phyloP scores from a whole-genome alignment of 148 eudicot species.

The Agrostemma githago region DNA sequence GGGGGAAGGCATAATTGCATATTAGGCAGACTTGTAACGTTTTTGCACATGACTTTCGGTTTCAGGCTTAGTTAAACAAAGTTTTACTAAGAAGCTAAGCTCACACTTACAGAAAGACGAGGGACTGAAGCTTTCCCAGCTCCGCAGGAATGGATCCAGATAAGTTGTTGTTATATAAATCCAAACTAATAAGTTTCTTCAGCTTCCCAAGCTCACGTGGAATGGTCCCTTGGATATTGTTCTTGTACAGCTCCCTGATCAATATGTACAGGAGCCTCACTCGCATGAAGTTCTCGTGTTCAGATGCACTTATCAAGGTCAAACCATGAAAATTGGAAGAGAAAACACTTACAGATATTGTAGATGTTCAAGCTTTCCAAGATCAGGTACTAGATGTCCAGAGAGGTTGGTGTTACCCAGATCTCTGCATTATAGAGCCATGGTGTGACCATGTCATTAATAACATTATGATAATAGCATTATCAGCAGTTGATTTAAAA shows the following conservation, averaged over 20 bases:
- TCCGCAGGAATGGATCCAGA: slow-evolving; percentile 62
- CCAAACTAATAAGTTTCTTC: slow-evolving; percentile 78
- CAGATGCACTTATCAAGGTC: neutral
- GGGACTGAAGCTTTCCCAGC: slow-evolving; percentile 58
- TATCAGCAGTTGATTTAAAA: neutral
- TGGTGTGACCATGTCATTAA: neutral
- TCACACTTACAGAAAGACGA: slow-evolving; percentile 74
- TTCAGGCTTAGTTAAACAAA: neutral
- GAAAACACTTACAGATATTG: slow-evolving; percentile 70
- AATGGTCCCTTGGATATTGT: slow-evolving; percentile 64
- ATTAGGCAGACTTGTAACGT: too few relatives aligned
- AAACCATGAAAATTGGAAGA: neutral
- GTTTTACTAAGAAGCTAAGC: neutral
- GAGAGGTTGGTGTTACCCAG: slow-evolving; percentile 80
- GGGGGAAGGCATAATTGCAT: neutral
- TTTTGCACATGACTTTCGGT: neutral
- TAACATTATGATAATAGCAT: neutral
- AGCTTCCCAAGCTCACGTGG: slow-evolving; percentile 74
- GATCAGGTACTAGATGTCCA: slow-evolving; percentile 85
- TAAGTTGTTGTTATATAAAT: slow-evolving; percentile 72
- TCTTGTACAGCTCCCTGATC: slow-evolving; percentile 79
- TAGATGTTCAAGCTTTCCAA: slow-evolving; percentile 81
- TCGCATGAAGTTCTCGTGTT: neutral
- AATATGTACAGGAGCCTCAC: neutral
- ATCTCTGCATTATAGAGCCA: slow-evolving; percentile 51